Evolutionary conservation across 73 alveolate genomes (phyloP), one percentile per base, ranked within the genome.

Genomic region (Paramecium bursaria): DNA sequence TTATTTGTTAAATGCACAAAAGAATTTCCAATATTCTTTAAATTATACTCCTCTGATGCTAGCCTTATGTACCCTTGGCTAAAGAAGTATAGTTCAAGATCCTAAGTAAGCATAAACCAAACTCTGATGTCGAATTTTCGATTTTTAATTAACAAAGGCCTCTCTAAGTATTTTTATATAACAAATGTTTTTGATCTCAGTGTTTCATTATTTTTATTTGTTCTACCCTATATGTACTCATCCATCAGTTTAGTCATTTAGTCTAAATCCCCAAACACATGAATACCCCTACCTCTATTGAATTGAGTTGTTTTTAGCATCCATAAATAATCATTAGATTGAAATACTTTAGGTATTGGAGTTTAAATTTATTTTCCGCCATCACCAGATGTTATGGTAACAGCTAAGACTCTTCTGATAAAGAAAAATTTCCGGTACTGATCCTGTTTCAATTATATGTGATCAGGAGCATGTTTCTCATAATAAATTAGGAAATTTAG

Each of bases 41-140:
- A 86, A 15, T 80, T 75, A 17, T 87, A 89, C 31, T 33, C 61
- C 22, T 87, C 93, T 85, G 96, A 67, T 74, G 97, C 88, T 50
- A 92, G 52, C 50, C 95, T 88, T 26, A 93, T 77, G 74, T 93
- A 94, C 3, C 98, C 98, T 91, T 92, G 87, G 50, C 88, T 86
- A 49, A 85, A 93, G 86, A 91, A 89, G 46, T 76, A 93, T 48
- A 86, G 87, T 33, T 91, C 88, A 42, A 91, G 47, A 26, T 88
- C 89, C 30, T 88, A 90, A 29, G 91, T 88, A n/a, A 93, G 60
- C 52, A 93, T 54, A 10, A 90, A 95, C 94, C 96, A 93, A 23
- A 93, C 93, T 86, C 98, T 85, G 30, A 93, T 93, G 88, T 93
- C 98, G 39, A 93, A 93, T 88, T 93, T 93, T 10, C 98, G 73